Evolutionary conservation across 2,329 filamentous ascomycete genomes (phyloP).

Genomic region (Clonostachys rosea): DNA sequence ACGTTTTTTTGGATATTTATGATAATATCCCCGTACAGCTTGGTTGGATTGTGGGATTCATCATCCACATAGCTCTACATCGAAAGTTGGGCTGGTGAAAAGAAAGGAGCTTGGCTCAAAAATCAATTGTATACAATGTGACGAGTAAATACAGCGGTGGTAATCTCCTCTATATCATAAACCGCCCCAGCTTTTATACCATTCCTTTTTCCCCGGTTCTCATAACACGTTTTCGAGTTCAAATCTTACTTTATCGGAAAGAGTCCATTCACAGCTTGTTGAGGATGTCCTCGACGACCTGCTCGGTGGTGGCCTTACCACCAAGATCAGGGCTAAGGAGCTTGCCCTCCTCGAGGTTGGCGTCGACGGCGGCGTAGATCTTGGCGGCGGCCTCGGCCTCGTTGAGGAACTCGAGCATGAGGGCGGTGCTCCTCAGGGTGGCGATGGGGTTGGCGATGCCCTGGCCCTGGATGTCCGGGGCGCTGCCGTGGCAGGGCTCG

Average conservation of each 20-base stretch:
- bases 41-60: too few relatives aligned
- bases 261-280: conserved; percentile 59
- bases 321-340: conserved; percentile 87
- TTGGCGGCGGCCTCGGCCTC: conserved; percentile 80
- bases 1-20: too few relatives aligned
- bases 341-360: conserved; percentile 77
- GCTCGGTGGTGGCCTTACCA: conserved; percentile 76
- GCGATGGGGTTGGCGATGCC: conserved; percentile 96
- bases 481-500: conserved; percentile 95
- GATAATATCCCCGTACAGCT: too few relatives aligned
- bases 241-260: too few relatives aligned
- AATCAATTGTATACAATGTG: background rate
- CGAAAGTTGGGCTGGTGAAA: background rate
- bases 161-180: background rate
- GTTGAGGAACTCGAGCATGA: conserved; percentile 95
- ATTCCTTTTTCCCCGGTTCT: too few relatives aligned
- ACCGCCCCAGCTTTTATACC: too few relatives aligned
- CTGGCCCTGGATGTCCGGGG: conserved; percentile 91
- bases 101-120: background rate
- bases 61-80: too few relatives aligned
- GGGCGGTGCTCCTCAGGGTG: conserved; percentile 81
- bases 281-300: conserved; percentile 85
- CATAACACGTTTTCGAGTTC: too few relatives aligned
- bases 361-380: conserved; percentile 92
- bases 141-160: background rate